These are phyloP conservation scores for Dysphania ambrosioides DNA, from an alignment of 148 eudicot species.

Conservation along the genomic window DNA sequence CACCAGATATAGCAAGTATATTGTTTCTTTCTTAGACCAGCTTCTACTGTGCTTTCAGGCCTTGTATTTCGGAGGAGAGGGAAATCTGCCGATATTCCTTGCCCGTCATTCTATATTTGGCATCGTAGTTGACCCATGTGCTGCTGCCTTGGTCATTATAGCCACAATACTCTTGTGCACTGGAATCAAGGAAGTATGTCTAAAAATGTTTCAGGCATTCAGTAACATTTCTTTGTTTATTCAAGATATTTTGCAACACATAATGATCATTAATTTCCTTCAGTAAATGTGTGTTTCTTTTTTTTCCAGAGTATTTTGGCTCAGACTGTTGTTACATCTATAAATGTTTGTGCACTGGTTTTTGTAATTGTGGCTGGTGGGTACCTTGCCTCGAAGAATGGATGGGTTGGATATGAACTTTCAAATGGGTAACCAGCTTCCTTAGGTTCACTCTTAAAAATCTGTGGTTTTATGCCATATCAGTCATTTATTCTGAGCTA, in stretches of 20 bases:
- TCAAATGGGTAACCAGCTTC: conserved; percentile 44
- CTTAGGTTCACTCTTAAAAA: not conserved
- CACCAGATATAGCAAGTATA: not conserved
- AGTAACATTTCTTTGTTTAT: not conserved
- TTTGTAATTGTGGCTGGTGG: conserved; percentile 58
- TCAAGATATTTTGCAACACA: conserved; percentile 5
- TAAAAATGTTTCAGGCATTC: not conserved
- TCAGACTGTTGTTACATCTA: conserved; percentile 49
- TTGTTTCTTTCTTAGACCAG: conserved; percentile 13
- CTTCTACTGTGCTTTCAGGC: conserved; percentile 38
- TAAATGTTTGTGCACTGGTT: conserved; percentile 53
- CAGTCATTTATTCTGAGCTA: conserved; percentile 1
- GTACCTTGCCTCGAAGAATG: conserved; percentile 47
- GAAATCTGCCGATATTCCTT: conserved; percentile 44
- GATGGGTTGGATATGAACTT: conserved; percentile 60
- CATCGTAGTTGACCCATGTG: conserved; percentile 59
- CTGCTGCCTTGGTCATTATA: conserved; percentile 46
- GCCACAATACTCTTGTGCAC: conserved; percentile 51
- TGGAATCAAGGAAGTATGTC: conserved; percentile 63
- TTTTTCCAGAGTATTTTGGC: conserved; percentile 49
- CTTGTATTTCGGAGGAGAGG: conserved; percentile 51
- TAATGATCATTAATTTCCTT: conserved; percentile 15
- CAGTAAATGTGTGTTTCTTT: conserved; percentile 8
- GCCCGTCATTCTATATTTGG: conserved; percentile 42
- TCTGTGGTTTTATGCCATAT: not conserved